These are phyloP conservation scores for Kazachstania taianensis DNA, from an alignment of 805 yeast genomes.

Conservation along the genomic window DNA sequence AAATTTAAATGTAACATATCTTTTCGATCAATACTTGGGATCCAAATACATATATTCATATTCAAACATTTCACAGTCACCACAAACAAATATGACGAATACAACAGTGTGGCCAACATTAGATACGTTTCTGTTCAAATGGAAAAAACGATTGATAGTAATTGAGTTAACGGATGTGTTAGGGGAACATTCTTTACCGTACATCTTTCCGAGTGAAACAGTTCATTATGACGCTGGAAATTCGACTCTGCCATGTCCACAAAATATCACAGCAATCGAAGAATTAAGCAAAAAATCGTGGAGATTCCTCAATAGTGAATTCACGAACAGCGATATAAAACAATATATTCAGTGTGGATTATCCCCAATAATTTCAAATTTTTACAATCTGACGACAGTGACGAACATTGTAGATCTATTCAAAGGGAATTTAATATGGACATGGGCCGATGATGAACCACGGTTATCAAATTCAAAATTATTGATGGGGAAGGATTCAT, in stretches of 20 bases:
- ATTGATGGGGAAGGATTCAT: constrained; percentile 13
- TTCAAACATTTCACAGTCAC: background rate
- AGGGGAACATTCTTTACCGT: constrained; percentile 14
- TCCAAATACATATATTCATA: constrained; percentile 20
- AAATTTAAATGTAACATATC: constrained; percentile 13
- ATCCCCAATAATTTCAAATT: constrained; percentile 51
- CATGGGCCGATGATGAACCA: constrained; percentile 63
- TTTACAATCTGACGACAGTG: constrained; percentile 11
- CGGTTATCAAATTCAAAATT: constrained; percentile 6
- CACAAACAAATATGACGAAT: background rate
- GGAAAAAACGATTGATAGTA: constrained; percentile 30
- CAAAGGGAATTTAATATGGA: constrained; percentile 44
- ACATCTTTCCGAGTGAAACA: constrained; percentile 16
- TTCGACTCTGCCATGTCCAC: constrained; percentile 17
- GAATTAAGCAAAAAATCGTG: constrained; percentile 23
- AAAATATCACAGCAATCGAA: constrained; percentile 5
- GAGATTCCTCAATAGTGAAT: constrained; percentile 37
- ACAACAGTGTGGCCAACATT: constrained; percentile 27
- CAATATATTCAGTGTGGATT: constrained; percentile 46
- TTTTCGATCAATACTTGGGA: constrained; percentile 14
- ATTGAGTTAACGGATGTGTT: constrained; percentile 27
- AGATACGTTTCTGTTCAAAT: constrained; percentile 27
- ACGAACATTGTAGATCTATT: constrained; percentile 27
- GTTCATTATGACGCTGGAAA: constrained; percentile 17
- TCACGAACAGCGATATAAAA: constrained; percentile 31